Percentiles rank a stretch among this genome's conserved stretches.
These are phyloP conservation scores for Aspergillus campestris DNA, from an alignment of 495 filamentous ascomycete genomes.

Conservation along the genomic window DNA sequence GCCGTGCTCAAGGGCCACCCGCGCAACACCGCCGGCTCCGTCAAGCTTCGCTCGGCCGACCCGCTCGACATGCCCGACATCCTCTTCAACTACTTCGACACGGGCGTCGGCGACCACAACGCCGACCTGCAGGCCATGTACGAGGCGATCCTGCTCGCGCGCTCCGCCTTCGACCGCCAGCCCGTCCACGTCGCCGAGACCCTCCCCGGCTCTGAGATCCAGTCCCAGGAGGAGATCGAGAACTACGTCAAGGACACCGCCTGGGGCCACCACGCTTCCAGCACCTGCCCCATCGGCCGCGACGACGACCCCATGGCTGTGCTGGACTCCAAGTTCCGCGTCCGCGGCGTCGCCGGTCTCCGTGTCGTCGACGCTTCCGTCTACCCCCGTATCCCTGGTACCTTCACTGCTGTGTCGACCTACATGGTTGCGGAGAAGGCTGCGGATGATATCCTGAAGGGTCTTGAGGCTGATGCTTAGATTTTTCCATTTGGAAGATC, in stretches of 20 bases:
- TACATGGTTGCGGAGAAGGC: conserved; percentile 61
- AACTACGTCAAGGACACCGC: conserved; percentile 42
- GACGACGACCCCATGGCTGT: conserved; percentile 52
- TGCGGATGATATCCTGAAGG: conserved; percentile 43
- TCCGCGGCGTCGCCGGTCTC: conserved; percentile 43
- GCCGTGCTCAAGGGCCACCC: conserved; percentile 46
- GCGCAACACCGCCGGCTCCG: conserved; percentile 44
- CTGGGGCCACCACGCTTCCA: conserved; percentile 56
- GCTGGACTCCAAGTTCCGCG: conserved; percentile 48
- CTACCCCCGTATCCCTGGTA: conserved; percentile 51
- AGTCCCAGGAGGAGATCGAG: conserved; percentile 33
- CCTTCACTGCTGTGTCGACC: conserved; percentile 48
- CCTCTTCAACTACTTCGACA: conserved; percentile 49
- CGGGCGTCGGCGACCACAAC: conserved; percentile 25
- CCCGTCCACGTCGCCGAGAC: conserved; percentile 27
- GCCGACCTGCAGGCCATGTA: conserved; percentile 39
- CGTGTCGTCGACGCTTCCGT: conserved; percentile 56
- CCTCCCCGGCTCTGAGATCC: conserved; percentile 34
- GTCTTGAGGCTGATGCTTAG: neutral
- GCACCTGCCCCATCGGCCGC: conserved; percentile 48
- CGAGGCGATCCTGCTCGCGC: conserved; percentile 38
- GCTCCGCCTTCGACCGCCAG: conserved; percentile 25
- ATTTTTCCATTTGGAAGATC: no score
- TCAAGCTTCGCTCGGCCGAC: conserved; percentile 39
- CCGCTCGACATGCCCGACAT: conserved; percentile 48